Evolutionary conservation across 2,329 filamentous ascomycete genomes (phyloP).

Genomic region (Fusarium longipes): DNA sequence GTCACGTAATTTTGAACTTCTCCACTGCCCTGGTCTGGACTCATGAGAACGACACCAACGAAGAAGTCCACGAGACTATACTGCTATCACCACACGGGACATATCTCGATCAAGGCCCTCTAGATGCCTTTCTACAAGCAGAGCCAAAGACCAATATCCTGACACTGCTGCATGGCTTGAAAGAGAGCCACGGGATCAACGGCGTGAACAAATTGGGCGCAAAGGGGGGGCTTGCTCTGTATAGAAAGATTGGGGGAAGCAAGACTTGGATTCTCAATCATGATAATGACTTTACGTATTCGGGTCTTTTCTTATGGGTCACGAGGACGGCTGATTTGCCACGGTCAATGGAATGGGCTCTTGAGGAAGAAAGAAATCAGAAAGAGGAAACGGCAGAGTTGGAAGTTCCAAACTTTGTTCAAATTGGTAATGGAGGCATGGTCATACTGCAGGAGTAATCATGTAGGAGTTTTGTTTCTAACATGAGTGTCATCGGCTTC

Average conservation of each 20-base stretch:
- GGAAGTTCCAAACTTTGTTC: not conserved
- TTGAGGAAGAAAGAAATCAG: not conserved
- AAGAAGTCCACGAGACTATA: not conserved
- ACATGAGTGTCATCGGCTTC: too few species aligned
- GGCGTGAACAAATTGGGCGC: not conserved
- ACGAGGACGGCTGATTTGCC: not conserved
- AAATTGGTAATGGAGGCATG: not conserved
- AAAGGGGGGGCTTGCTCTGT: not conserved
- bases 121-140: not conserved
- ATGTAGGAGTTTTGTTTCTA: too few species aligned
- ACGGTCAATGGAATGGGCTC: not conserved
- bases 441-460: not conserved
- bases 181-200: not conserved
- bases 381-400: not conserved
- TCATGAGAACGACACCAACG: not conserved
- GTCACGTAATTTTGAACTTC: not conserved
- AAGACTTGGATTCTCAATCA: not conserved
- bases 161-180: not conserved
- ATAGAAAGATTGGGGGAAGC: not conserved
- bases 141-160: not conserved
- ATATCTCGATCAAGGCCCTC: not conserved
- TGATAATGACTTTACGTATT: not conserved
- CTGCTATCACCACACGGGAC: not conserved
- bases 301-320: not conserved
- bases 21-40: slow-evolving; percentile 1